A percentile compares a stretch with the other conserved stretches of the same genome.
Evolutionary conservation across 2,329 filamentous ascomycete genomes (phyloP).

Genomic region (Trichoderma lentiforme): DNA sequence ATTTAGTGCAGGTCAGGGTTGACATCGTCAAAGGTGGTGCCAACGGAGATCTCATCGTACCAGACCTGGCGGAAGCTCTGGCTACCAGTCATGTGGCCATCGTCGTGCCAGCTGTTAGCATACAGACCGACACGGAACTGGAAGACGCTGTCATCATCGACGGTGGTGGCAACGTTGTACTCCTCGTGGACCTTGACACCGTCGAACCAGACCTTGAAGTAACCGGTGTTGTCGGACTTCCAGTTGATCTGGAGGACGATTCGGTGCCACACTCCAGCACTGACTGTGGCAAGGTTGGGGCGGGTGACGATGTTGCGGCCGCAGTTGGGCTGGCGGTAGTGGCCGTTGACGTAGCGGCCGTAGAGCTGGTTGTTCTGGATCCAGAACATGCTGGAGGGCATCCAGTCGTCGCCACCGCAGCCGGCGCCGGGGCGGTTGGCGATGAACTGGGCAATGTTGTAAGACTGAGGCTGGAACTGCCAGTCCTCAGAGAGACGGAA

Average conservation of each 20-base stretch:
- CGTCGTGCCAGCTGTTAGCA: constrained; percentile 49
- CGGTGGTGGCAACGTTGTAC: constrained; percentile 41
- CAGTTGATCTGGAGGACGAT: constrained; percentile 45
- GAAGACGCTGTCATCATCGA: constrained; percentile 42
- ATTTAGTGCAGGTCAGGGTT: constrained; percentile 21
- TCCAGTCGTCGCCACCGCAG: constrained; percentile 43
- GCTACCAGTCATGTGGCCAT: constrained; percentile 36
- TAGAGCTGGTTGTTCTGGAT: constrained; percentile 41
- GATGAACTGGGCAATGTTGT: constrained; percentile 51
- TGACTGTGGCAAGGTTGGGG: constrained; percentile 36
- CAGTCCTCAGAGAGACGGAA: constrained; percentile 47
- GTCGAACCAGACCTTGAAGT: constrained; percentile 47
- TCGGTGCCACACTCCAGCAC: constrained; percentile 44
- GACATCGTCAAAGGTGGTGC: constrained; percentile 34
- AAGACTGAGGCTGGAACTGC: constrained; percentile 45
- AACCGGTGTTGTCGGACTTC: constrained; percentile 42
- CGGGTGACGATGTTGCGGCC: constrained; percentile 22
- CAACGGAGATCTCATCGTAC: constrained; percentile 48
- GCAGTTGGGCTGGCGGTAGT: constrained; percentile 28
- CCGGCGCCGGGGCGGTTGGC: constrained; percentile 43
- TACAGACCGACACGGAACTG: constrained; percentile 48
- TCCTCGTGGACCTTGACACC: constrained; percentile 42
- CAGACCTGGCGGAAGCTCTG: constrained; percentile 46
- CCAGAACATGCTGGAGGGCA: constrained; percentile 49
- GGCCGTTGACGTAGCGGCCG: constrained; percentile 35